Evolutionary conservation across 2,329 filamentous ascomycete genomes (phyloP), one percentile per base, ranked within the genome.

Genomic region (Phialemoniopsis sp.): DNA sequence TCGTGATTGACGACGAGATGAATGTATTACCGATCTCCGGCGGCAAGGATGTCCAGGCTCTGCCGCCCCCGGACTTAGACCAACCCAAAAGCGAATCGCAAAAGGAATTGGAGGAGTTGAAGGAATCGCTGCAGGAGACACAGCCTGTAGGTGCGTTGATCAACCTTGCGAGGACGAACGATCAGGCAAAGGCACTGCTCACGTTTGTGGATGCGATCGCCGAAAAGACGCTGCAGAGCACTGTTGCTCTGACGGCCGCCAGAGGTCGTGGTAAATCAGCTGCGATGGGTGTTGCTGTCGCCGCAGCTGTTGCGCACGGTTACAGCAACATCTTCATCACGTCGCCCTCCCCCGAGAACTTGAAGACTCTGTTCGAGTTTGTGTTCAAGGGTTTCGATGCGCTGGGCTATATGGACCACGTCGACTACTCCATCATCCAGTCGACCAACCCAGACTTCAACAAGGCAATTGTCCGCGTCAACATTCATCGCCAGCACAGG

Each of bases 261-360:
- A 82, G 93, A 80, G 93, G 93, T 62, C 84, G 93, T 54, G 93
- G 93, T 66, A 98, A 98, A 67, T 98, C 93, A 15, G 94, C 93
- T 14, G 93, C 93, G 18, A 77, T 98, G 54, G 93, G 93, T 65
- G 84, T 98, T 37, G 89, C 93, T 4, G 86, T 98, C 32, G 93
- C 93, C 4, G 89, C 93, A 3, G 94, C 94, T 2, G 79, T 98
- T 33, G 91, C 93, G 2, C 87, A 97, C 58, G 93, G 93, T 18
- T 98, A 98, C 66, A 95, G 89, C 70, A 98, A 98, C 62, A 95
- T 98, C 54, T 98, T 98, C 66, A 95, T 98, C 58, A 98, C 93
- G 2, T 97, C 91, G 2, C 91, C 91, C 0, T 96, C 89, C 45
- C 93, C 93, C 1, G 94, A 98, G 66, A 98, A 98, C 66, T 73